Evolutionary conservation across 805 yeast species (phyloP), one percentile per base, ranked within the genome.

Genomic region (Candida methanosorbosa): DNA sequence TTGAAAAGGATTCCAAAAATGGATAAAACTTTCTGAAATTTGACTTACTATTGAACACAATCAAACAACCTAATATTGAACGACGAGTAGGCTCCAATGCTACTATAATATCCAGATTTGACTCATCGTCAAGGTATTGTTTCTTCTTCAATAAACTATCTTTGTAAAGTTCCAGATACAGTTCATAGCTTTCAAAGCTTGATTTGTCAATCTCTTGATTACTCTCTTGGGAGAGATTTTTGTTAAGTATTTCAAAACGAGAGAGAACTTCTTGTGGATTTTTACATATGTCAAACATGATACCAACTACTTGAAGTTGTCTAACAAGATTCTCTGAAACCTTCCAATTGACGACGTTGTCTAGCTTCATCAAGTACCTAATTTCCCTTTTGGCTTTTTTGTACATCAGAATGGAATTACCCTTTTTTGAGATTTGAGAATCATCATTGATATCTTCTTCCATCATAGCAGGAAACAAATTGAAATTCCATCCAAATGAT

Each of bases 271-370:
- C 36, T 13, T 23, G 14, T 3, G 41, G 53, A 37, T 65, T 56
- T 38, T 52, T 58, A 44, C 75, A 69, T 15, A 71, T 62, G 48
- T 71, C 77, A 49, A 72, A 71, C 42, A 73, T 54, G 13, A 71
- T 70, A 3, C 77, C 77, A 29, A 70, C 72, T 40, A 70, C 70
- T 57, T 67, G 71, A 40, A 72, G 57, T 42, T 72, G 76, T 35
- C 68, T 52, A 36, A 71, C 67, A 5, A 72, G 65, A 43, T 68
- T 69, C 39, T 65, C 59, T 2, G 75, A 69, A 7, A 72, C 75
- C 41, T 50, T 57, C 78, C 78, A 72, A 18, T 49, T 50, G 3
- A 49, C 50, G 21, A 72, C 46, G 35, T 38, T 34, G 17, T 62
- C 50, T 34, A 72, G 44, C 16, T 64, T 42, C 72, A 72, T 63